Conservation (phyloP, 768 basidiomycete species). For the Auricularia sp. region DNA sequence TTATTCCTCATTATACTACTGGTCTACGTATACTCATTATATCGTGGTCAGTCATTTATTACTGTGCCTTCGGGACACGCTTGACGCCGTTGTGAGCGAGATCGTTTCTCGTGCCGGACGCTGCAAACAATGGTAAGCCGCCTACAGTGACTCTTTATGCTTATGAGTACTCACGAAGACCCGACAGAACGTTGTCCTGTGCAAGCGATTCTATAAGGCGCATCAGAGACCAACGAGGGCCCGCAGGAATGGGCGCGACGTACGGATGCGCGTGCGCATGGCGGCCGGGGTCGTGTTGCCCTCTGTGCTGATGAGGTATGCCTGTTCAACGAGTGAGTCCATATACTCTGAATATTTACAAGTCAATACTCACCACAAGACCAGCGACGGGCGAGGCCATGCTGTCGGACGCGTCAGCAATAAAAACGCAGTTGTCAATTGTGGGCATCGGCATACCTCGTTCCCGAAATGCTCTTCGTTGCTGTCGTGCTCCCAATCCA, state of each 20-base stretch:
- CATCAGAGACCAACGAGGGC: neutral
- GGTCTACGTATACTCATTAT: too few relatives aligned
- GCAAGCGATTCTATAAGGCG: neutral
- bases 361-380: neutral
- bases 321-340: neutral
- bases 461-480: slow-evolving; percentile 29
- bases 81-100: neutral
- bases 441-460: slow-evolving; percentile 4
- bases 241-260: neutral
- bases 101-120: neutral
- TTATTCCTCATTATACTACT: too few relatives aligned
- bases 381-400: slow-evolving; percentile 13
- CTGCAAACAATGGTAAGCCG: neutral
- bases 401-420: neutral
- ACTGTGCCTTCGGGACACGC: too few relatives aligned
- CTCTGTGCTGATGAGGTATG: neutral
- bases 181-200: too few relatives aligned
- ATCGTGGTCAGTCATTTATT: too few relatives aligned
- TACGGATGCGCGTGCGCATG: neutral
- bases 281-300: neutral
- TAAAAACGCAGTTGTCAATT: too few relatives aligned
- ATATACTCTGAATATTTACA: neutral
- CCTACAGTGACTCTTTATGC: neutral
- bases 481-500: slow-evolving; percentile 15
- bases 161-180: too few relatives aligned